These are phyloP conservation scores for Grosmannia huntii DNA, from an alignment of 2,329 filamentous ascomycete genomes.

Conservation along the genomic window DNA sequence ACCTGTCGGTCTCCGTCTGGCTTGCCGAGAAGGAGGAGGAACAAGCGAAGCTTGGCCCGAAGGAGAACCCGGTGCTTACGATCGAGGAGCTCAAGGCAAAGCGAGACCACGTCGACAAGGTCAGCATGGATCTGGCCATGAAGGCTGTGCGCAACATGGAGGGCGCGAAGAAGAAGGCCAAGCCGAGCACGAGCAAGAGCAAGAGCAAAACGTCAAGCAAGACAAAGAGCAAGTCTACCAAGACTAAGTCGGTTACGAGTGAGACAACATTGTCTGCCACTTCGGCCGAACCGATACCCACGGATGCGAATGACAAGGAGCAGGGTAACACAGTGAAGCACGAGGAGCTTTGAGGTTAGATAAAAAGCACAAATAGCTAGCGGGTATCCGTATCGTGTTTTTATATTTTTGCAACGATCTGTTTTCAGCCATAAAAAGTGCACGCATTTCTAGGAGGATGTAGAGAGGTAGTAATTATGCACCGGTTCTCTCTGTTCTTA, in stretches of 20 bases:
- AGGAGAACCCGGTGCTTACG: constrained; percentile 63
- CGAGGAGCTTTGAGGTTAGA: constrained; percentile 1
- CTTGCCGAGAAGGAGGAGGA: constrained; percentile 55
- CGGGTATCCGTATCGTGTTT: not conserved
- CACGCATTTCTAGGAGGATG: not conserved
- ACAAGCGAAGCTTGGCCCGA: constrained; percentile 56
- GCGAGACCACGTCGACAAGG: constrained; percentile 58
- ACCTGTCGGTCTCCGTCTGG: constrained; percentile 57
- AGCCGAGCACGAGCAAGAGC: constrained; percentile 11
- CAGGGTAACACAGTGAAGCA: not conserved
- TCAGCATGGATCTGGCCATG: constrained; percentile 56
- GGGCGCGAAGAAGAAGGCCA: constrained; percentile 22
- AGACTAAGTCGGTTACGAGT: constrained; percentile 9
- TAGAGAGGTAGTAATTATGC: not conserved
- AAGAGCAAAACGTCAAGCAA: not conserved
- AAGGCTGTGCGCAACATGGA: constrained; percentile 50
- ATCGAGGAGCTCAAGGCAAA: constrained; percentile 59
- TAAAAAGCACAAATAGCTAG: constrained; percentile 2
- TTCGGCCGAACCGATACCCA: constrained; percentile 17
- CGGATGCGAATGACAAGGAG: not conserved
- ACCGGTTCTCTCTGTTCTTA: not conserved
- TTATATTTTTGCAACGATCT: not conserved
- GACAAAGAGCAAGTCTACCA: not conserved
- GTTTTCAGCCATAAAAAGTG: not conserved
- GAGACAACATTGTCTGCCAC: constrained; percentile 28